phyloP scores from a whole-genome alignment of 2,329 filamentous ascomycete genomes.

The Bretziella fagacearum region DNA sequence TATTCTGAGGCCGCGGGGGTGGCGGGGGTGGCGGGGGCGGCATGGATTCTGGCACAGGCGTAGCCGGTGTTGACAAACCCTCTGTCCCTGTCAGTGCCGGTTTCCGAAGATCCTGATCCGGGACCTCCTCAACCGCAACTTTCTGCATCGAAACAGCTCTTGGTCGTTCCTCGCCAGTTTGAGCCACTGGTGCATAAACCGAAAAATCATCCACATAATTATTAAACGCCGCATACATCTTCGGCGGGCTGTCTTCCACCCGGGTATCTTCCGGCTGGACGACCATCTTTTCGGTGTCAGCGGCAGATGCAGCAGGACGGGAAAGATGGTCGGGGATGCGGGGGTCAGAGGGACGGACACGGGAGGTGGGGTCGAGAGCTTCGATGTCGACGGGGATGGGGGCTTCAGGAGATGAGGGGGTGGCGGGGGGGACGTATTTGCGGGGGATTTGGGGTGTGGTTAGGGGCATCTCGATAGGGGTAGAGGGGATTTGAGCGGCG shows the following conservation, averaged over 20 bases:
- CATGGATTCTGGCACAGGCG: too few species aligned
- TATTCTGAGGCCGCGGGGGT: too few species aligned
- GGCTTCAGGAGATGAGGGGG: background rate
- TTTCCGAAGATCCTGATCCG: too few species aligned
- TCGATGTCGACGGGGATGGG: slow-evolving; percentile 8
- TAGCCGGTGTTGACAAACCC: too few species aligned
- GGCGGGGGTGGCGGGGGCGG: too few species aligned
- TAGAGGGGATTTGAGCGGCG: background rate
- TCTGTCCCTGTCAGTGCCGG: background rate
- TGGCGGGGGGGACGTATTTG: background rate
- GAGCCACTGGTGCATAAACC: background rate
- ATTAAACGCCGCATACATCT: slow-evolving; percentile 11
- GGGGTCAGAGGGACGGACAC: background rate
- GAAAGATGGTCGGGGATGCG: background rate
- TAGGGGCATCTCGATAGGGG: background rate
- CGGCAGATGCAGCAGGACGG: background rate
- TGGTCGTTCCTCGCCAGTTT: slow-evolving; percentile 2
- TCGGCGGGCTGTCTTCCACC: background rate
- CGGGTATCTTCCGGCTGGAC: background rate
- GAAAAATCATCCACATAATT: slow-evolving; percentile 12
- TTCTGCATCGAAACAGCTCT: background rate
- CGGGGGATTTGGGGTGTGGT: too few species aligned
- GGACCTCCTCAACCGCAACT: background rate
- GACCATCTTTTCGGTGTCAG: background rate
- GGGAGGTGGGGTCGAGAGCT: background rate